phyloP scores from a whole-genome alignment of 2,329 filamentous ascomycete genomes.

The Zymoseptoria brevis region DNA sequence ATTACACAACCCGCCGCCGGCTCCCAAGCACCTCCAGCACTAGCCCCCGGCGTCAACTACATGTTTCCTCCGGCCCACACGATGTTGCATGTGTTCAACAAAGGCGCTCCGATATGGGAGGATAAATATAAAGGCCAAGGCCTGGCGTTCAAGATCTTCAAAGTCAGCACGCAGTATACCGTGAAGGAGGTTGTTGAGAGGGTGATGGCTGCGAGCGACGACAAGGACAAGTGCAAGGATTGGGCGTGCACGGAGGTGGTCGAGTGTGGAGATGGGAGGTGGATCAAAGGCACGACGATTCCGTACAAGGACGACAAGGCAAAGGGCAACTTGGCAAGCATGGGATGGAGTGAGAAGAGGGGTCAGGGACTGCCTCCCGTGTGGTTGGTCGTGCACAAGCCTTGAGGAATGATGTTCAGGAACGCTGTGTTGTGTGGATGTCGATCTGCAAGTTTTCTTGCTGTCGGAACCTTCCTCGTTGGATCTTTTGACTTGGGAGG shows the following conservation, averaged over 20 bases:
- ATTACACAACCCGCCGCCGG: neutral
- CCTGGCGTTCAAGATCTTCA: constrained; percentile 28
- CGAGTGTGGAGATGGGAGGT: constrained; percentile 26
- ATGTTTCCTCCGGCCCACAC: constrained; percentile 23
- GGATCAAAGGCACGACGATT: constrained; percentile 27
- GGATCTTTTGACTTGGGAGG: neutral
- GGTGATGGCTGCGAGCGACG: constrained; percentile 13
- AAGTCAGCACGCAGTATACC: constrained; percentile 20
- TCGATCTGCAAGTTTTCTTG: neutral
- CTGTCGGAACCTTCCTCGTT: neutral
- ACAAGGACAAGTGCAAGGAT: constrained; percentile 15
- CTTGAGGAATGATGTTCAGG: constrained; percentile 5
- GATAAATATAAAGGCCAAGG: constrained; percentile 12
- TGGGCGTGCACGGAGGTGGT: constrained; percentile 29
- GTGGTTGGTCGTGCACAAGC: constrained; percentile 29
- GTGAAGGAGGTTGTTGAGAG: constrained; percentile 26
- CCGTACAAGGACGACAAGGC: constrained; percentile 23
- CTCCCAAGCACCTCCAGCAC: constrained; percentile 8
- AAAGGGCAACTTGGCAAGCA: constrained; percentile 19
- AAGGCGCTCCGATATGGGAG: constrained; percentile 22
- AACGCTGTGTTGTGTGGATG: neutral
- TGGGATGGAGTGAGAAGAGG: constrained; percentile 29
- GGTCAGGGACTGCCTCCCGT: constrained; percentile 27
- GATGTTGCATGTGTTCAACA: constrained; percentile 25
- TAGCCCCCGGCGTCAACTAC: constrained; percentile 22